Percentiles rank a stretch among this genome's conserved stretches.
Evolutionary conservation across 305 asterid species (phyloP).

Genomic region (Stenogyne calaminthoides): DNA sequence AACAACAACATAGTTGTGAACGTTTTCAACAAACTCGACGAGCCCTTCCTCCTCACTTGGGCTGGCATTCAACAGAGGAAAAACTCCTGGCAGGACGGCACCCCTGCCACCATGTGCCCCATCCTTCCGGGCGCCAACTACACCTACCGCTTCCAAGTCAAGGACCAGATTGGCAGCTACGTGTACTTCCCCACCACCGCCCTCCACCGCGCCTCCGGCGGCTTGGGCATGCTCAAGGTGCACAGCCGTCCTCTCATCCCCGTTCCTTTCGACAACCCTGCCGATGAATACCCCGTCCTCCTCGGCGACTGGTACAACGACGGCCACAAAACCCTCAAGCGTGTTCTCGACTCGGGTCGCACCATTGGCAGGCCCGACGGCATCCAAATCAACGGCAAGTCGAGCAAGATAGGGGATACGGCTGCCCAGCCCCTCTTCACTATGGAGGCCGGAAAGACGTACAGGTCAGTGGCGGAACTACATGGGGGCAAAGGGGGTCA

Average conservation of each 20-base stretch:
- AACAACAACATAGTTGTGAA: slow-evolving; percentile 75
- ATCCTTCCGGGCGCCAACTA: slow-evolving; percentile 64
- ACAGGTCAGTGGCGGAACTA: too few relatives aligned
- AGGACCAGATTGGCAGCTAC: slow-evolving; percentile 82
- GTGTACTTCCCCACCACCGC: slow-evolving; percentile 68
- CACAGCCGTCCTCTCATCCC: slow-evolving; percentile 80
- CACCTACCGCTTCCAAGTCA: slow-evolving; percentile 72
- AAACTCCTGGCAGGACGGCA: slow-evolving; percentile 82
- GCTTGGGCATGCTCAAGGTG: slow-evolving; percentile 54
- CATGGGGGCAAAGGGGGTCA: too few relatives aligned
- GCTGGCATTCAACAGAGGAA: slow-evolving; percentile 72
- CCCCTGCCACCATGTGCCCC: slow-evolving; percentile 76
- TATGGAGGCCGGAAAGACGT: slow-evolving; percentile 70
- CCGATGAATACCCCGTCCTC: slow-evolving; percentile 52
- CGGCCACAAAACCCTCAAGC: slow-evolving; percentile 65
- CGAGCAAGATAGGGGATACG: slow-evolving; percentile 50
- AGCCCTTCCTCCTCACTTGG: slow-evolving; percentile 70
- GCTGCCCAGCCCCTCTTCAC: slow-evolving; percentile 47
- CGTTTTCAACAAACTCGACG: slow-evolving; percentile 65
- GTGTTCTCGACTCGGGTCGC: slow-evolving; percentile 55
- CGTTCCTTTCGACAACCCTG: slow-evolving; percentile 63
- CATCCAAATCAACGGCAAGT: slow-evolving; percentile 68
- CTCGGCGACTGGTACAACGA: slow-evolving; percentile 81
- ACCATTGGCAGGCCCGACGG: slow-evolving; percentile 74
- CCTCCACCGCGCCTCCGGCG: slow-evolving; percentile 67